A percentile compares a stretch with the other conserved stretches of the same genome.
phyloP scores from a whole-genome alignment of 2,329 filamentous ascomycete species.

The Colletotrichum siamense region DNA sequence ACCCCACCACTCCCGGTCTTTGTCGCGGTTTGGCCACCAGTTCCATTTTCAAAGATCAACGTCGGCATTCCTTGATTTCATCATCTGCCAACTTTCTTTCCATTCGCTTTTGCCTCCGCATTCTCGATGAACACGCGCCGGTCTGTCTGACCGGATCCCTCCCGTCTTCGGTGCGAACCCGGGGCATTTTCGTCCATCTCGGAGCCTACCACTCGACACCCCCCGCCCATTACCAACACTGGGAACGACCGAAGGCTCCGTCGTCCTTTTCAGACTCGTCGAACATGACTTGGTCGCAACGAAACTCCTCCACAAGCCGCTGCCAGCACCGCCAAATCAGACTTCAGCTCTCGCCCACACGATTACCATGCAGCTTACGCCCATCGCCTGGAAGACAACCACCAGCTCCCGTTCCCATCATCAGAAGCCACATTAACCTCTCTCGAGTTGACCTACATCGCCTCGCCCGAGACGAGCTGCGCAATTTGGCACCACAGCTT shows the following conservation, averaged over 20 bases:
- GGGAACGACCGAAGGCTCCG: background rate
- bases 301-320: background rate
- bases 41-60: no score
- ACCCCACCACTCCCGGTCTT: no score
- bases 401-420: background rate
- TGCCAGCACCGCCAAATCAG: background rate
- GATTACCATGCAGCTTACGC: background rate
- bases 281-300: background rate
- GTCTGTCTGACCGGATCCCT: background rate
- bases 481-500: background rate
- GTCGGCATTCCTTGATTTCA: no score
- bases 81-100: no score
- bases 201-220: background rate
- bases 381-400: background rate
- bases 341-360: background rate
- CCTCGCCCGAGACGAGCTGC: background rate
- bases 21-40: no score
- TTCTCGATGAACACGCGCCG: background rate
- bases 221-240: background rate
- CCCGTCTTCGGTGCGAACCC: background rate
- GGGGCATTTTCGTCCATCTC: background rate
- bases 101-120: no score
- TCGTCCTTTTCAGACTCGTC: background rate
- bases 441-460: background rate
- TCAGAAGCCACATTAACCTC: background rate